phyloP scores from a whole-genome alignment of 192 early-diverging fungal species.

The Anaeromyces robustus region DNA sequence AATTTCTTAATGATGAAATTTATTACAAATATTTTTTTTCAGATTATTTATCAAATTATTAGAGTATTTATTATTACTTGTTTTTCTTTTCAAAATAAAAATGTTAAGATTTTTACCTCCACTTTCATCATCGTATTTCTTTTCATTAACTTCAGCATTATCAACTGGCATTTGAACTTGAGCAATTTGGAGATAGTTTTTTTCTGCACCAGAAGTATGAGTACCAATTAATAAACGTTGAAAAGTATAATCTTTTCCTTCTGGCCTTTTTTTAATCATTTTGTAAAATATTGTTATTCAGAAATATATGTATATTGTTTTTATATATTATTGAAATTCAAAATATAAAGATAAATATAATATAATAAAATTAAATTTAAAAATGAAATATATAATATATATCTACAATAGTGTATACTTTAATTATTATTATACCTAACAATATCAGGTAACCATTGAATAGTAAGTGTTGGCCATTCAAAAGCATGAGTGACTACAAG shows the following conservation, averaged over 20 bases:
- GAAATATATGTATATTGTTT: too few relatives aligned
- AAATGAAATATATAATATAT: too few relatives aligned
- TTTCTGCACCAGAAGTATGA: constrained; percentile 89
- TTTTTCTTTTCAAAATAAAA: too few relatives aligned
- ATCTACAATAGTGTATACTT: too few relatives aligned
- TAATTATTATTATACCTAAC: constrained; percentile 66
- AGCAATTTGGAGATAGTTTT: constrained; percentile 93
- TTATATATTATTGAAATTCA: too few relatives aligned
- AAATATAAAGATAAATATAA: too few relatives aligned
- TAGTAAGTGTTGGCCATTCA: constrained; percentile 94
- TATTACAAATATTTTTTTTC: too few relatives aligned
- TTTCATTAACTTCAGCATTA: constrained; percentile 32
- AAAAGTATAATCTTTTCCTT: constrained; percentile 77
- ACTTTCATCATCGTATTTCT: constrained; percentile 58
- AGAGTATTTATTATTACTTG: too few relatives aligned
- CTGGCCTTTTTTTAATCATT: constrained; percentile 41
- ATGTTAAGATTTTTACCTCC: constrained; percentile 25
- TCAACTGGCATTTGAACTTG: constrained; percentile 72
- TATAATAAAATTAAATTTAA: too few relatives aligned
- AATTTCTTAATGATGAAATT: constrained; percentile 25
- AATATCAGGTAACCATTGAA: constrained; percentile 93
- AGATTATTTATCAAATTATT: too few relatives aligned
- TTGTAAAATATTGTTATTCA: too few relatives aligned
- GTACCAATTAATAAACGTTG: constrained; percentile 88
- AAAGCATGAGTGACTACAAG: constrained; percentile 94